These are phyloP conservation scores for Candida sp. DNA, from an alignment of 1,139 yeast genomes.

Conservation along the genomic window DNA sequence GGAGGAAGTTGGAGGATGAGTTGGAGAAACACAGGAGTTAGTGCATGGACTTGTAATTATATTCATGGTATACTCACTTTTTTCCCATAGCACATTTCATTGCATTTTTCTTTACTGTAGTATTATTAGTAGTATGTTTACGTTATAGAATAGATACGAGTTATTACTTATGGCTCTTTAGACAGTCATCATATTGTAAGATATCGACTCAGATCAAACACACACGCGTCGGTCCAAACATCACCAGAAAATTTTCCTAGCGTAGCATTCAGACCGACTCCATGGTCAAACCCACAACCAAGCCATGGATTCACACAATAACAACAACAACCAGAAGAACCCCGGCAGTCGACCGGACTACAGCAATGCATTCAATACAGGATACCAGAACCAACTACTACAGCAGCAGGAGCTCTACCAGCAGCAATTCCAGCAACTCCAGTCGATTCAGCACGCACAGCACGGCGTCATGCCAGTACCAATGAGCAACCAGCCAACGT, in stretches of 20 bases:
- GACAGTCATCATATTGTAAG: too few relatives aligned
- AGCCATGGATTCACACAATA: too few relatives aligned
- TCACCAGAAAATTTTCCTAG: too few relatives aligned
- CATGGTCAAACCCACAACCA: too few relatives aligned
- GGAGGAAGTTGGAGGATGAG: conserved; percentile 52
- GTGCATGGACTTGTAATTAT: not conserved
- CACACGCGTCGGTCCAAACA: too few relatives aligned
- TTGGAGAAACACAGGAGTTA: conserved; percentile 13
- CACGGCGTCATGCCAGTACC: too few relatives aligned
- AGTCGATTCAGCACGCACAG: not conserved
- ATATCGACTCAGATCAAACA: too few relatives aligned
- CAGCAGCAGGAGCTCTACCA: not conserved
- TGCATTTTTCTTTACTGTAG: too few relatives aligned
- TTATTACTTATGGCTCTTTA: too few relatives aligned
- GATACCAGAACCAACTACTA: conserved; percentile 3
- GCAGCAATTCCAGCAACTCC: not conserved
- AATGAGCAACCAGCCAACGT: too few relatives aligned
- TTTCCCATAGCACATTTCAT: too few relatives aligned
- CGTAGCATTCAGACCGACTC: too few relatives aligned
- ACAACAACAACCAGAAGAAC: not conserved
- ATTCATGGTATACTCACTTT: not conserved
- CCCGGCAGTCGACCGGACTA: not conserved
- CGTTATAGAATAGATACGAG: not conserved
- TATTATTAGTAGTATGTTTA: not conserved
- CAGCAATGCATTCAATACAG: conserved; percentile 1